These are phyloP conservation scores for Alternaria solani DNA, from an alignment of 2,329 filamentous ascomycete genomes.

Conservation along the genomic window DNA sequence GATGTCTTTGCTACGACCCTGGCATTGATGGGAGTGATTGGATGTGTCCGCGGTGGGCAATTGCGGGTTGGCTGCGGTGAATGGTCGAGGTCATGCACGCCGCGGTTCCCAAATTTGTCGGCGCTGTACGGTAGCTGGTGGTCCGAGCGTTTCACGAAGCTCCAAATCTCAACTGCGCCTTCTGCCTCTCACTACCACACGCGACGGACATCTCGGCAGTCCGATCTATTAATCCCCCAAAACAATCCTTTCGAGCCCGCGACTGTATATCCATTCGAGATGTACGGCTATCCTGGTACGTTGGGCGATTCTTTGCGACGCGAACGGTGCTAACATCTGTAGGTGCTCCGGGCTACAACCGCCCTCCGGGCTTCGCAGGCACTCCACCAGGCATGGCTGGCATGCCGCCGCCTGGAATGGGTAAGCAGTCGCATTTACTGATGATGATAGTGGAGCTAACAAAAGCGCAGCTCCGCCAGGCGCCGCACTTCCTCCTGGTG, in stretches of 20 bases:
- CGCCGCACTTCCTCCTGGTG: slow-evolving; percentile 69
- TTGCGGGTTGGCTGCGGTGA: slow-evolving; percentile 10
- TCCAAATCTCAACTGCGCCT: slow-evolving; percentile 21
- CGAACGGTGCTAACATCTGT: slow-evolving; percentile 29
- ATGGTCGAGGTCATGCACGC: slow-evolving; percentile 15
- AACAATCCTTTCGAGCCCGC: neutral
- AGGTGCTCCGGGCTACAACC: slow-evolving; percentile 71
- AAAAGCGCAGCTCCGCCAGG: slow-evolving; percentile 19
- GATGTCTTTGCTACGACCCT: neutral
- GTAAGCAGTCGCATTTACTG: slow-evolving; percentile 59
- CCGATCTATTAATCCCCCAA: neutral
- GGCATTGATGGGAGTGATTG: neutral
- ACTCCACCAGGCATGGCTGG: slow-evolving; percentile 79
- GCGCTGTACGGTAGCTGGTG: slow-evolving; percentile 14
- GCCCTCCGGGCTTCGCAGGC: slow-evolving; percentile 75
- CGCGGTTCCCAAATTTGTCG: slow-evolving; percentile 36
- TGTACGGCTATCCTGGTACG: slow-evolving; percentile 51
- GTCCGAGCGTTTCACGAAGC: slow-evolving; percentile 24
- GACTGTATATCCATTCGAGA: slow-evolving; percentile 20
- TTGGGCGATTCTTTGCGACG: neutral
- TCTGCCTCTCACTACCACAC: slow-evolving; percentile 16
- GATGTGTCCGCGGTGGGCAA: slow-evolving; percentile 3
- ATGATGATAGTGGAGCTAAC: slow-evolving; percentile 8
- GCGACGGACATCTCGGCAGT: slow-evolving; percentile 5
- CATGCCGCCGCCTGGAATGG: slow-evolving; percentile 82